Percentiles rank a stretch among this genome's conserved stretches.
Conservation (phyloP, 768 basidiomycete genomes). For the Podaxis sp. region DNA sequence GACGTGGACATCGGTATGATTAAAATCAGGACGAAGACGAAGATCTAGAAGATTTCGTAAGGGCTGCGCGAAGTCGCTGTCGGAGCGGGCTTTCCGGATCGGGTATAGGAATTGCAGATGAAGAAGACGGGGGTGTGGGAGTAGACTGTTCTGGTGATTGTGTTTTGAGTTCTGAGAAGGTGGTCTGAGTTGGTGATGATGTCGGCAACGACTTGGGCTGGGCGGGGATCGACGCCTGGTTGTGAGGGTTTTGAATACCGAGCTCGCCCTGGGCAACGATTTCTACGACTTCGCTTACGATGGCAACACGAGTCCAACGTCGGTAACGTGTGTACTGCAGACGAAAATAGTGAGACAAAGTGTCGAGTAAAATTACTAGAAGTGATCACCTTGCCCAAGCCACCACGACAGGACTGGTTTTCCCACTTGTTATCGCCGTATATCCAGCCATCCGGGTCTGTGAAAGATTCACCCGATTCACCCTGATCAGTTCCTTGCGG, state of each 20-base stretch:
- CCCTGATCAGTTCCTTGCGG: conserved; percentile 27
- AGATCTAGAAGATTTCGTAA: conserved; percentile 6
- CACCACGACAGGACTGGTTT: conserved; percentile 63
- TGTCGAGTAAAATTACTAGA: background rate
- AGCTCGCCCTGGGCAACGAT: conserved; percentile 35
- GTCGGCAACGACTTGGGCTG: background rate
- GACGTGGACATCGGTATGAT: background rate
- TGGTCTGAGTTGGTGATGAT: background rate
- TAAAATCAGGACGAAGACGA: background rate
- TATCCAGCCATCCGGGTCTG: conserved; percentile 89
- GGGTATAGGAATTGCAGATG: background rate
- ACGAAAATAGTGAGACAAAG: conserved; percentile 2
- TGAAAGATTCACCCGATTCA: conserved; percentile 49
- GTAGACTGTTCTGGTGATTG: background rate
- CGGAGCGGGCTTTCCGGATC: conserved; percentile 8
- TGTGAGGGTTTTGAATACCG: conserved; percentile 19
- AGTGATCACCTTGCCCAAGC: conserved; percentile 71
- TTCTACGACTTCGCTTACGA: conserved; percentile 70
- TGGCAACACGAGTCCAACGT: conserved; percentile 82
- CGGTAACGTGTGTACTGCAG: conserved; percentile 77
- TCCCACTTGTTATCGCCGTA: conserved; percentile 98
- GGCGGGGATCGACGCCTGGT: background rate
- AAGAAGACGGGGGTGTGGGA: background rate
- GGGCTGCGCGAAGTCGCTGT: conserved; percentile 9
- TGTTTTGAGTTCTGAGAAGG: background rate